These are phyloP conservation scores for Fusarium piperis DNA, from an alignment of 2,329 filamentous ascomycete species.

Conservation along the genomic window DNA sequence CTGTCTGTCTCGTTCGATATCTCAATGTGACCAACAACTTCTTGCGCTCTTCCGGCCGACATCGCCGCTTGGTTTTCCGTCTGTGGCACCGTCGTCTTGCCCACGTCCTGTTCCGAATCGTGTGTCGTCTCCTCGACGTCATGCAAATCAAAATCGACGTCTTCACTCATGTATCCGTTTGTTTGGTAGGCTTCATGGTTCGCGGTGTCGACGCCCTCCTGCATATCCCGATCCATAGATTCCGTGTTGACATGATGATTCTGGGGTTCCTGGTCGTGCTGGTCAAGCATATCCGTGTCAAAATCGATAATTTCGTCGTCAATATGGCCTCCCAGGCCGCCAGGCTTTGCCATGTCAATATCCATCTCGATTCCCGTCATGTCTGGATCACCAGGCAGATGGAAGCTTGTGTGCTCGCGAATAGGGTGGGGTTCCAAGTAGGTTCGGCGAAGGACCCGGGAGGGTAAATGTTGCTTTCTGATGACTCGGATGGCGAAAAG, in stretches of 20 bases:
- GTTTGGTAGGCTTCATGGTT: slow-evolving; percentile 27
- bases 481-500: not conserved
- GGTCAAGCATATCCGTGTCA: slow-evolving; percentile 47
- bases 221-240: slow-evolving; percentile 28
- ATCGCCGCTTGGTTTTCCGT: slow-evolving; percentile 8
- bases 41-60: slow-evolving; percentile 2
- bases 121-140: slow-evolving; percentile 15
- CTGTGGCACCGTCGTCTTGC: slow-evolving; percentile 11
- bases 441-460: not conserved
- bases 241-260: slow-evolving; percentile 8
- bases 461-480: not conserved
- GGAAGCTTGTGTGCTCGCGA: not conserved
- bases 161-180: slow-evolving; percentile 33
- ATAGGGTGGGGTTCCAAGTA: not conserved
- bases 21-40: slow-evolving; percentile 4
- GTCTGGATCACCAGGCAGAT: not conserved
- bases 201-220: slow-evolving; percentile 32
- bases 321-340: slow-evolving; percentile 32
- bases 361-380: slow-evolving; percentile 49
- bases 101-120: slow-evolving; percentile 10
- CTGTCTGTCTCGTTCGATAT: slow-evolving; percentile 7
- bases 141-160: slow-evolving; percentile 31
- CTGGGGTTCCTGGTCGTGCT: slow-evolving; percentile 22
- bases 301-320: slow-evolving; percentile 53
- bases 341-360: slow-evolving; percentile 42